Evolutionary conservation across 108 stramenopile genomes (phyloP), one percentile per base, ranked within the genome.

Genomic region (Cyclotella atomus): DNA sequence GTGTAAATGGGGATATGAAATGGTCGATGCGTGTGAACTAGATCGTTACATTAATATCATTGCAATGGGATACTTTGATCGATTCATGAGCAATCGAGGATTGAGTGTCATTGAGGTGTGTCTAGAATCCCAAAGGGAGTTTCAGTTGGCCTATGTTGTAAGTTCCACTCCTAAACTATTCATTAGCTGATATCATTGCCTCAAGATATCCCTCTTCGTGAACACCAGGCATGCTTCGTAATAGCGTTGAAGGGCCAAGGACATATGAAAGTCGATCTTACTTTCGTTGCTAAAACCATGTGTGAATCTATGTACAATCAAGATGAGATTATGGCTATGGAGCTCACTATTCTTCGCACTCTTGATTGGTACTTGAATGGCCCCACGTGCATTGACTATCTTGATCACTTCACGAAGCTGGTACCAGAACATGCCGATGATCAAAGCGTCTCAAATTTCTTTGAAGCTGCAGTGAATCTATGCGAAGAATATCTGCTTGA

Each of bases 1-100:
- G n/a, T 49, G 47, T n/a, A 49, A 12, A 12, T 49, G 47, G 47
- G 47, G 47, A 49, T 49, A n/a, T 49, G 47, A 49, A n/a, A n/a
- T 49, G 17, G n/a, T 19, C 4, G 47, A 49, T 49, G 47, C 47
- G 47, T 49, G 47, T 49, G n/a, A 19, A n/a, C 10, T 49, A 19
- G n/a, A 49, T 19, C n/a, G 47, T 49, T 17, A 49, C 10, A 17
- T 49, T 49, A 17, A 9, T 17, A 17, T n/a, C n/a, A 49, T 49
- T 49, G 47, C 47, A 9, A 49, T 49, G 9, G 47, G 47, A 10
- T 49, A 49, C n/a, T 49, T 49, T 49, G 47, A 49, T 49, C 9
- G 47, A 17, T 49, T 49, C n/a, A n/a, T 49, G 47, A 49, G 47
- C 47, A 49, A 49, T 19, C 10, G 47, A 17, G n/a, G n/a, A 4